Percentiles rank a stretch among this genome's conserved stretches.
phyloP scores from a whole-genome alignment of 805 yeast genomes.

The Kregervanrija pseudodelftensis region DNA sequence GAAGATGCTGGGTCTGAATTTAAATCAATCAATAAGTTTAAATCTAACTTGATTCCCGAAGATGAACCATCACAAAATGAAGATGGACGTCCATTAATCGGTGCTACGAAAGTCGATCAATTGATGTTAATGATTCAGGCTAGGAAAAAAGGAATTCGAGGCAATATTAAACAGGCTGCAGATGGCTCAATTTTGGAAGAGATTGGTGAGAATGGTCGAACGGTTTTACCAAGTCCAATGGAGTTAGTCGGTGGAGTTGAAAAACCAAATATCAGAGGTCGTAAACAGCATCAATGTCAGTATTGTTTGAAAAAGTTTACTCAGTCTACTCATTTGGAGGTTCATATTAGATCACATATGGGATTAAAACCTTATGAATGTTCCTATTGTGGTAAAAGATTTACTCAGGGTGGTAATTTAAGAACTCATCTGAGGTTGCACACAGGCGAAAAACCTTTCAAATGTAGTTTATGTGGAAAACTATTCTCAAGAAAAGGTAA shows the following conservation, averaged over 20 bases:
- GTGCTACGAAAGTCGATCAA: slow-evolving; percentile 87
- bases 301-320: slow-evolving; percentile 77
- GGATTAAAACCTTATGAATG: slow-evolving; percentile 83
- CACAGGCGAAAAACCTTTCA: slow-evolving; percentile 88
- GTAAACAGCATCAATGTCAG: slow-evolving; percentile 61
- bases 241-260: slow-evolving; percentile 78
- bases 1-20: too few species aligned
- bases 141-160: slow-evolving; percentile 66
- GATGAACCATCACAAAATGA: slow-evolving; percentile 43
- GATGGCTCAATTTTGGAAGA: slow-evolving; percentile 65
- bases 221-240: slow-evolving; percentile 42
- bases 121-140: slow-evolving; percentile 89
- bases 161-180: slow-evolving; percentile 53
- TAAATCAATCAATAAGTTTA: too few species aligned
- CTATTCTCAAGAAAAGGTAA: slow-evolving; percentile 87
- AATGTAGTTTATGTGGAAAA: slow-evolving; percentile 69
- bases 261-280: slow-evolving; percentile 40
- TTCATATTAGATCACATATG: slow-evolving; percentile 80
- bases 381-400: slow-evolving; percentile 67
- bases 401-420: slow-evolving; percentile 87
- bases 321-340: slow-evolving; percentile 88
- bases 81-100: slow-evolving; percentile 64
- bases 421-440: slow-evolving; percentile 80
- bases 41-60: slow-evolving; percentile 27
- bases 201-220: slow-evolving; percentile 12